Conservation (phyloP, 208 protist genomes). For the Trypanosomatidae sp. region DNA sequence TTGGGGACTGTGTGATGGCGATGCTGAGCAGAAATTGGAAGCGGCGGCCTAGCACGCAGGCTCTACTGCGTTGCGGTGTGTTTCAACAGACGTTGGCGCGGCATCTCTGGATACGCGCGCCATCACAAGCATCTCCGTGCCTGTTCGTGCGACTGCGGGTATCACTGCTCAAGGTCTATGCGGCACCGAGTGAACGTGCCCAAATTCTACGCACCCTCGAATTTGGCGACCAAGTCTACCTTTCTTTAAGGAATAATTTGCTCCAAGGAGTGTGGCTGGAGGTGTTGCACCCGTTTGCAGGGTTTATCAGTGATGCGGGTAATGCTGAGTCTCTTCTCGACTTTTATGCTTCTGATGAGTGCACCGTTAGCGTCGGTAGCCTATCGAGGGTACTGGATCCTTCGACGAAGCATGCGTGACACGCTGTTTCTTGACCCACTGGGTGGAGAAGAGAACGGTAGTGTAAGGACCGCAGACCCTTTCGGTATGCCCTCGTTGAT, state of each 20-base stretch:
- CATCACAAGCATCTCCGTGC: constrained; percentile 21
- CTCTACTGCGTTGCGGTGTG: constrained; percentile 39
- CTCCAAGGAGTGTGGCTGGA: constrained; percentile 25
- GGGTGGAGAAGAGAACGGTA: not conserved
- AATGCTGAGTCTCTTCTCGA: not conserved
- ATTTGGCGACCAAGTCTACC: constrained; percentile 43
- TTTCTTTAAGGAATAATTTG: not conserved
- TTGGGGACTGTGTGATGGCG: constrained; percentile 63
- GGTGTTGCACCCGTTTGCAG: constrained; percentile 46
- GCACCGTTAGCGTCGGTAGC: not conserved
- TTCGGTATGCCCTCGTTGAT: not conserved
- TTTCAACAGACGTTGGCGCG: constrained; percentile 35
- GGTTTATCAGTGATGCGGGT: constrained; percentile 15
- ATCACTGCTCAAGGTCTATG: constrained; percentile 32
- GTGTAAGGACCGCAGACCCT: not conserved
- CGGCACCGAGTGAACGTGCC: constrained; percentile 22
- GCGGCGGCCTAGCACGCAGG: constrained; percentile 41
- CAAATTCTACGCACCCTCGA: constrained; percentile 16
- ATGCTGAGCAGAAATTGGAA: constrained; percentile 63
- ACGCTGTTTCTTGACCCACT: not conserved
- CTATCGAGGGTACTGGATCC: not conserved
- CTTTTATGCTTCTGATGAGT: not conserved
- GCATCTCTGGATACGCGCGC: constrained; percentile 36
- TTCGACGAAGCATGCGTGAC: not conserved
- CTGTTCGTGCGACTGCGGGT: constrained; percentile 34